phyloP scores from a whole-genome alignment of 1,139 yeast species.

The Debaryomyces singareniensis region DNA sequence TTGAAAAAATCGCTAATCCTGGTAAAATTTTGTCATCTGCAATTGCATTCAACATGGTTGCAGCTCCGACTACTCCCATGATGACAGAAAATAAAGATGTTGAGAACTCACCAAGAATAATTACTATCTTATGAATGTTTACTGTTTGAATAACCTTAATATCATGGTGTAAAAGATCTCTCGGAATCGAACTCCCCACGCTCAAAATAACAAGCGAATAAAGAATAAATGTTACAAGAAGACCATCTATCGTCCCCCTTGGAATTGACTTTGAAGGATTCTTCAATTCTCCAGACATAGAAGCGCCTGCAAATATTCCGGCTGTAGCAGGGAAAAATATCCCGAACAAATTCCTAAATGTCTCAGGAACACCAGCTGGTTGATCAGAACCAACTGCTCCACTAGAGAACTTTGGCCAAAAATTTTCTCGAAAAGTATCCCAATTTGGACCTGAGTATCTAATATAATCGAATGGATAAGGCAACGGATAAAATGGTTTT shows the following conservation, averaged over 20 bases:
- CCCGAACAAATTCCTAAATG: constrained; percentile 81
- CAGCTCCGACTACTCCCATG: constrained; percentile 94
- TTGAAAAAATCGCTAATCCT: constrained; percentile 55
- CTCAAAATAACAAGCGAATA: constrained; percentile 73
- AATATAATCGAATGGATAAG: constrained; percentile 40
- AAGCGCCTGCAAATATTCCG: constrained; percentile 98
- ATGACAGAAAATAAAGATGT: constrained; percentile 88
- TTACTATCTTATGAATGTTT: constrained; percentile 60
- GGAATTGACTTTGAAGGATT: constrained; percentile 89
- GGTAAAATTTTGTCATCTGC: constrained; percentile 84
- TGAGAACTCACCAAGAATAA: constrained; percentile 82
- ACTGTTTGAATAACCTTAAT: constrained; percentile 81
- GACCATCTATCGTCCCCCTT: constrained; percentile 79
- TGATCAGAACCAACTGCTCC: constrained; percentile 90
- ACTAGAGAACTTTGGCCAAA: constrained; percentile 72
- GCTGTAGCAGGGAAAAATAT: constrained; percentile 97
- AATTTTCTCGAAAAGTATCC: constrained; percentile 56
- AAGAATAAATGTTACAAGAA: constrained; percentile 64
- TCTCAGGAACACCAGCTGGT: constrained; percentile 51
- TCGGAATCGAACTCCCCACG: constrained; percentile 73
- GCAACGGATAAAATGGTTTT: constrained; percentile 44
- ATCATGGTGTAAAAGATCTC: constrained; percentile 68
- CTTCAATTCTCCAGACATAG: constrained; percentile 93
- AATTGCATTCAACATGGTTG: constrained; percentile 82
- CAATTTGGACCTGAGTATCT: constrained; percentile 70